Evolutionary conservation across 108 stramenopile species (phyloP), one percentile per base, ranked within the genome.

Genomic region (Conticribra weissflogii): DNA sequence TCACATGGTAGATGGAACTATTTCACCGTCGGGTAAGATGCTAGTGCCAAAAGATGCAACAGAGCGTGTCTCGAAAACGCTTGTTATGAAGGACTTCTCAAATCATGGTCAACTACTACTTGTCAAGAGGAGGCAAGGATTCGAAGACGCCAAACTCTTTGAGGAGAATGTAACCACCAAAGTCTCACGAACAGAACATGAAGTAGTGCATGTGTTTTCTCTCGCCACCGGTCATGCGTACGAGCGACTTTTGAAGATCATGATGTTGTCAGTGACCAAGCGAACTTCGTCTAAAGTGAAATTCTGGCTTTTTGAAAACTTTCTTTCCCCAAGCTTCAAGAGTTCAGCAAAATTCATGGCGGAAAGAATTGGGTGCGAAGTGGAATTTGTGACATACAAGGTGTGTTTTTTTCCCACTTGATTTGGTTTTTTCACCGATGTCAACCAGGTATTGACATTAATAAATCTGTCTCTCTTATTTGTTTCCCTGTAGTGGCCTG

Each of bases 261-360:
- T 99, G 99, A 98, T 99, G 98, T 85, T 98, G 18, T 93, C 91
- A 61, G 98, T 99, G 34, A 95, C 90, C 0, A 97, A 96, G 82
- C 83, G 95, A 48, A 95, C 97, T 41, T 85, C 88, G 25, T 68
- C 94, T 18, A 95, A 89, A 61, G 98, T 99, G 31, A 98, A 98
- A 72, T 99, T 99, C 80, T 99, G 98, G 98, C 72, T 99, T 18
- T 91, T 99, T 68, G 98, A 98, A 72, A 99, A 98, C 73, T 96
- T 87, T 71, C 81, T 96, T 25, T 96, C 96, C 0, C 98, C 98
- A 4, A 84, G 86, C 5, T 98, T 99, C 84, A 98, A 98, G 84
- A 81, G 69, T 15, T 85, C 86, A 21, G 95, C 97, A 0, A 69
- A 52, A 24, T 86, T 72, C 29, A 85, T 99, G 86, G 94, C 95